Evolutionary conservation across 495 filamentous ascomycete species (phyloP).

Genomic region (Aspergillus steynii): DNA sequence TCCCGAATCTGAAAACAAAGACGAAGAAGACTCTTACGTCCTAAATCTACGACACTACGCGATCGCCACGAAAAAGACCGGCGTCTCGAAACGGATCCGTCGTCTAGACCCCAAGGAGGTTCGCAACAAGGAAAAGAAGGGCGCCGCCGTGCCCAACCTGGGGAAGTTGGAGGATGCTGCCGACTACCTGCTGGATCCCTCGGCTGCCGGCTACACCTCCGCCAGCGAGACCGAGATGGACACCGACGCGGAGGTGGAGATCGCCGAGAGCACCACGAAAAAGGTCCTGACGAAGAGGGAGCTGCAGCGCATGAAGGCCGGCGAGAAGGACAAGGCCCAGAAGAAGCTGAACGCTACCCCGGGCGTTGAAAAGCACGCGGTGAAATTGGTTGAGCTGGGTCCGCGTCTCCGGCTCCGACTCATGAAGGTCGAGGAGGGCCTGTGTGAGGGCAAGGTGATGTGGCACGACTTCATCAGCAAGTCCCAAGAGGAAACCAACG

Average conservation of each 20-base stretch:
- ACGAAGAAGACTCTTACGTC: constrained; percentile 69
- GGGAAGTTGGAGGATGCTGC: constrained; percentile 90
- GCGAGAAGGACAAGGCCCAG: constrained; percentile 37
- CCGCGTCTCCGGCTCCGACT: constrained; percentile 86
- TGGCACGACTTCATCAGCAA: constrained; percentile 96
- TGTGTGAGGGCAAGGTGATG: constrained; percentile 89
- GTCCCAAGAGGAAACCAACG: constrained; percentile 70
- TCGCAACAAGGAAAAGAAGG: constrained; percentile 63
- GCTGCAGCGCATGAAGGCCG: constrained; percentile 53
- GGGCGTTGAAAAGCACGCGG: constrained; percentile 74
- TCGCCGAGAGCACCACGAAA: constrained; percentile 70
- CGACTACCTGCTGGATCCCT: constrained; percentile 86
- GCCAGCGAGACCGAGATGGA: constrained; percentile 91
- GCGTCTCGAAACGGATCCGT: constrained; percentile 77
- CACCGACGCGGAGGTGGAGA: constrained; percentile 93
- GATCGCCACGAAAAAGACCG: constrained; percentile 84
- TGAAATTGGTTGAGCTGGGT: constrained; percentile 89
- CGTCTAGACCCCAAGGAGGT: constrained; percentile 86
- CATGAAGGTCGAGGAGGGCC: constrained; percentile 93
- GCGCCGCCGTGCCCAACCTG: constrained; percentile 75
- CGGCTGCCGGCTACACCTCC: constrained; percentile 87
- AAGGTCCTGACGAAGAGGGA: constrained; percentile 68
- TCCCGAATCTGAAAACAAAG: constrained; percentile 32
- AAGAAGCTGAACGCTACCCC: constrained; percentile 34
- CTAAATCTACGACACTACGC: constrained; percentile 92